These are phyloP conservation scores for Antrodiella citrinella DNA, from an alignment of 768 basidiomycete species.

Conservation along the genomic window DNA sequence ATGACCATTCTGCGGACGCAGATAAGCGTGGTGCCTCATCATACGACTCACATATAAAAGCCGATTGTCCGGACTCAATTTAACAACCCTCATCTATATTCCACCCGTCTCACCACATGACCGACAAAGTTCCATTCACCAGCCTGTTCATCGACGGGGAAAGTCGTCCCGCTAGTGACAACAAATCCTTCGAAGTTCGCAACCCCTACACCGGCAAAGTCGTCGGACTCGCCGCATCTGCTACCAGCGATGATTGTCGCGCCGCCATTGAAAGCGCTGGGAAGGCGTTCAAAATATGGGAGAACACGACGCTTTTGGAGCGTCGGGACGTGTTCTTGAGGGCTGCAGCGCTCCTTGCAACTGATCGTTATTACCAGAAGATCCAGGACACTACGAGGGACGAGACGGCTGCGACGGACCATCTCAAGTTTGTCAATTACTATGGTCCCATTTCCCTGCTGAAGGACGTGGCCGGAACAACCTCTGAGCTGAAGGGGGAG, in stretches of 20 bases:
- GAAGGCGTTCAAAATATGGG: constrained; percentile 42
- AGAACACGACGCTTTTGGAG: constrained; percentile 25
- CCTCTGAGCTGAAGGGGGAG: constrained; percentile 34
- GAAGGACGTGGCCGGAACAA: constrained; percentile 26
- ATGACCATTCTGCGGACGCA: no score
- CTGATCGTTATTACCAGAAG: constrained; percentile 32
- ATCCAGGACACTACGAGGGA: constrained; percentile 25
- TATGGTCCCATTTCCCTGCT: constrained; percentile 18
- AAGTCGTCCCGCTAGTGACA: constrained; percentile 25
- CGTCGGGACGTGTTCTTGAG: constrained; percentile 39
- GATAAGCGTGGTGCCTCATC: no score
- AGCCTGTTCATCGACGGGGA: constrained; percentile 36
- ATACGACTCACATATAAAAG: no score
- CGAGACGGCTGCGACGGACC: constrained; percentile 32
- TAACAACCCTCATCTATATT: no score
- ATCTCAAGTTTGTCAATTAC: constrained; percentile 20
- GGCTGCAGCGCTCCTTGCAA: constrained; percentile 36
- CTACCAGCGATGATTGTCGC: constrained; percentile 22
- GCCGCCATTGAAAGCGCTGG: constrained; percentile 37
- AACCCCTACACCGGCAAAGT: constrained; percentile 34
- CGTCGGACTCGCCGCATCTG: constrained; percentile 38
- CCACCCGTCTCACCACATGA: no score
- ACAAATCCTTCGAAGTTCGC: constrained; percentile 36
- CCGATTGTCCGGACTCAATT: no score
- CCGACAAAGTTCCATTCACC: constrained; percentile 12